phyloP scores from a whole-genome alignment of 2,329 filamentous ascomycete genomes.

The Penicillium aurantiogriseum region DNA sequence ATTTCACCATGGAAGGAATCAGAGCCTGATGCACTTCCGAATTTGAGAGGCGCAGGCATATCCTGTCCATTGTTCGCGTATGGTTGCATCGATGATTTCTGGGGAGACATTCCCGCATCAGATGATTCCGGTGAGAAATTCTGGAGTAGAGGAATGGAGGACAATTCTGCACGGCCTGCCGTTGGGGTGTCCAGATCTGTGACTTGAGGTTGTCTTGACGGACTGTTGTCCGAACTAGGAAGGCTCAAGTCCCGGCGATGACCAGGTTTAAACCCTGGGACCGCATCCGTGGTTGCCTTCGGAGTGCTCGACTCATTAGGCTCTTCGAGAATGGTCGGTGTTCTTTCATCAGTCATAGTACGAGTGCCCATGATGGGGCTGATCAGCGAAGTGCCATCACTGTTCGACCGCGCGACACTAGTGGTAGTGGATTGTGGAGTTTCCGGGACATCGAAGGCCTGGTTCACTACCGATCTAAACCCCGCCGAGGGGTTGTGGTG shows the following conservation, averaged over 20 bases:
- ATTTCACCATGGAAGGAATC: constrained; percentile 22
- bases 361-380: constrained; percentile 61
- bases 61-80: constrained; percentile 14
- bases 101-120: constrained; percentile 6
- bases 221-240: constrained; percentile 59
- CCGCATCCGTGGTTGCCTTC: constrained; percentile 18
- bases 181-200: constrained; percentile 43
- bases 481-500: constrained; percentile 55
- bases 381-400: constrained; percentile 61
- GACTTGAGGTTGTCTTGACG: constrained; percentile 58
- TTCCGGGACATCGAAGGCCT: constrained; percentile 62
- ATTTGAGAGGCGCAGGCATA: constrained; percentile 36
- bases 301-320: constrained; percentile 36
- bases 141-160: constrained; percentile 35
- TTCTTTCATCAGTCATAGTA: constrained; percentile 41
- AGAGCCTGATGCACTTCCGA: constrained; percentile 25
- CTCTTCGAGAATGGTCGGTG: constrained; percentile 58
- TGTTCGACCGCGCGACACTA: constrained; percentile 59
- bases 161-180: constrained; percentile 48
- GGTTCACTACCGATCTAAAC: constrained; percentile 61
- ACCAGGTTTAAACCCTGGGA: constrained; percentile 49
- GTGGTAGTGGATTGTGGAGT: constrained; percentile 55
- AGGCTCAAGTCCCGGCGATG: constrained; percentile 59
- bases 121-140: constrained; percentile 12
- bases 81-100: constrained; percentile 8